phyloP scores from a whole-genome alignment of 2,329 filamentous ascomycete genomes.

The Curvularia verruculosa region DNA sequence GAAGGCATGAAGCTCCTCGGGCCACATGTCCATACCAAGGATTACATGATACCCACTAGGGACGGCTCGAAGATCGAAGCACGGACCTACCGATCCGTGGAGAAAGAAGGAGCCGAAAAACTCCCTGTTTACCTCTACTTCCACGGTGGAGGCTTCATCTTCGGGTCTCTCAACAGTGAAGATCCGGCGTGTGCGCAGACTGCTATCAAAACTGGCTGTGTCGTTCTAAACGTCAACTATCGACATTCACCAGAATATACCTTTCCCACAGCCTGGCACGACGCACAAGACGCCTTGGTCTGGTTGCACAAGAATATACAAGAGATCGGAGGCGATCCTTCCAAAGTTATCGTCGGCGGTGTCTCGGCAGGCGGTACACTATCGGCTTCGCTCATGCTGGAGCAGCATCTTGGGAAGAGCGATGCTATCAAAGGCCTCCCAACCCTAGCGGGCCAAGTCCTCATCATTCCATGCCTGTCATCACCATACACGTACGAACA shows the following conservation, averaged over 20 bases:
- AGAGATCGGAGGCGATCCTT: conserved; percentile 49
- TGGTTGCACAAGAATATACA: conserved; percentile 59
- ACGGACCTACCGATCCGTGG: conserved; percentile 55
- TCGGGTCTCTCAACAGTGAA: conserved; percentile 61
- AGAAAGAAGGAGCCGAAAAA: conserved; percentile 36
- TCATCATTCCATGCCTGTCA: conserved; percentile 49
- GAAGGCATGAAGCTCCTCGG: conserved; percentile 28
- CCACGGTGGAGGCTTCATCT: conserved; percentile 64
- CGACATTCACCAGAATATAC: conserved; percentile 62
- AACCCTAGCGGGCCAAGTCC: conserved; percentile 57
- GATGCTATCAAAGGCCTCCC: conserved; percentile 33
- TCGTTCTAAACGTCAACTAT: conserved; percentile 64
- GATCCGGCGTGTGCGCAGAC: conserved; percentile 60
- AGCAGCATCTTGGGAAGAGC: conserved; percentile 53
- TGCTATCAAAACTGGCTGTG: conserved; percentile 50
- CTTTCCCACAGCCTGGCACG: conserved; percentile 61
- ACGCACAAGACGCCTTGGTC: conserved; percentile 60
- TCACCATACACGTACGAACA: conserved; percentile 43
- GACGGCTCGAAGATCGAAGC: conserved; percentile 55
- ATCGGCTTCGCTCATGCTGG: conserved; percentile 52
- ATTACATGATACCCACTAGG: conserved; percentile 50
- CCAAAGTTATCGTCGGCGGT: conserved; percentile 57
- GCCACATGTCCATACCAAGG: conserved; percentile 28
- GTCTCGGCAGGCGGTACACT: conserved; percentile 60
- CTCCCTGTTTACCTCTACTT: conserved; percentile 58